Base-by-base conservation (phyloP, 2,329 filamentous ascomycete species). In the Colletotrichum trifolii region DNA sequence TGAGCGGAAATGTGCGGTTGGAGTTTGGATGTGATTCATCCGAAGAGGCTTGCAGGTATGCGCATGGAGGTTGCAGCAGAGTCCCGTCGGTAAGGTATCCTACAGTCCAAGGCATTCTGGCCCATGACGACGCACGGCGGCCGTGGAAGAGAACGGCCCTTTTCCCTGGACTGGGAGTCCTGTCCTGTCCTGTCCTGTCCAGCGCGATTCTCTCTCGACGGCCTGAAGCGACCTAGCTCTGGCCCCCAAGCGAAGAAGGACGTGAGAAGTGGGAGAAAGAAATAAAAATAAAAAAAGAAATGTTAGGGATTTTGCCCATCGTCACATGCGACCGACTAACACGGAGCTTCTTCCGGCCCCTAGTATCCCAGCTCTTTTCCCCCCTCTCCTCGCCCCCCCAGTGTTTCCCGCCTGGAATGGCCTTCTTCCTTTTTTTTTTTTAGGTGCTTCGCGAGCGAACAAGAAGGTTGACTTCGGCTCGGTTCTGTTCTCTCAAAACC, bases 271-370 rank as follows among this genome's bases (percentile, higher is more conserved):
- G 25, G 25, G 4, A 25, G 25, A 25, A 25, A 25, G 3, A 4
- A 25, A 25, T 25, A 25, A 25, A 25, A 25, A 25, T 25, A 25
- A 25, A 25, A 25, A 25, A 25, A 1, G 25, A 25, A 25, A 25
- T 58, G 56, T 59, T 59, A 52, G 48, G 10, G 17, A 39, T 47
- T 2, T n/a, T 6, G 8, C 11, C 3, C 11, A 25, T 17, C 15
- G 11, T 35, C 53, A 39, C 54, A 39, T 11, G 8, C 8, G 13
- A 38, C 8, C 10, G 5, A 17, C 57, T 64, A 64, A 64, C 61
- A 35, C 50, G 61, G 56, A 64, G 56, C 50, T 46, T n/a, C 42
- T 25, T 60, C 56, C 43, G 61, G 35, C 38, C 17, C 50, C 38
- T 39, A 60, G 54, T 47, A 50, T 34, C 12, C 11, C 40, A 36